Conservation (phyloP, 495 filamentous ascomycete genomes). For the Massariosphaeria phaeospora region DNA sequence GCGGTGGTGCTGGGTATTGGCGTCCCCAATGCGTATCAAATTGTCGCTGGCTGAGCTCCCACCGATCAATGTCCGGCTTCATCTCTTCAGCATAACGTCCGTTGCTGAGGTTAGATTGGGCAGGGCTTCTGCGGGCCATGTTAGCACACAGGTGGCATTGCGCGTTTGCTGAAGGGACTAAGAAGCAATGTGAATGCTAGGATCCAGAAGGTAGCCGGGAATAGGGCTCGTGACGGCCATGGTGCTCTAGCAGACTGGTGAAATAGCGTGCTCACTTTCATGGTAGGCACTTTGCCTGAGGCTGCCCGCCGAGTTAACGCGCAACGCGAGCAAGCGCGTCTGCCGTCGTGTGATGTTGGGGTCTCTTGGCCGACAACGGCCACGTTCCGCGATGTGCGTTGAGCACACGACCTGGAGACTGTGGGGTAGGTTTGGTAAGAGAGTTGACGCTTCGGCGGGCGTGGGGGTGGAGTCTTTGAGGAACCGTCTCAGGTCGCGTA, state of each 20-base stretch:
- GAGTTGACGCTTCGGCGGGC: too few species aligned
- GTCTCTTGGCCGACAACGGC: too few species aligned
- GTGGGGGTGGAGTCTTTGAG: too few species aligned
- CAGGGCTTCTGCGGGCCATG: slow-evolving; percentile 21
- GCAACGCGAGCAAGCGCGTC: neutral
- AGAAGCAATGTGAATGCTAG: too few species aligned
- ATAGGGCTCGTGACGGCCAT: slow-evolving; percentile 18
- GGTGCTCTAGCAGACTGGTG: neutral
- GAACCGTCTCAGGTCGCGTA: too few species aligned
- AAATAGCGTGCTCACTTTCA: slow-evolving; percentile 31
- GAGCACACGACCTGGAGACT: too few species aligned
- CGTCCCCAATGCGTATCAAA: slow-evolving; percentile 19
- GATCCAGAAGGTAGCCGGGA: too few species aligned
- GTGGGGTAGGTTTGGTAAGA: too few species aligned
- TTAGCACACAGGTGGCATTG: slow-evolving; percentile 19
- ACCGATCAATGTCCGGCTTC: slow-evolving; percentile 30
- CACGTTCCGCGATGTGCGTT: too few species aligned
- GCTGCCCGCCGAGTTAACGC: neutral
- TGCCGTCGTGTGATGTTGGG: neutral
- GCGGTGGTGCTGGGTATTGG: slow-evolving; percentile 13
- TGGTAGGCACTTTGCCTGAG: slow-evolving; percentile 12
- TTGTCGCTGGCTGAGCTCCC: slow-evolving; percentile 27
- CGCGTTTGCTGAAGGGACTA: neutral
- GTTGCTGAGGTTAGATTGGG: slow-evolving; percentile 6
- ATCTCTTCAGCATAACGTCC: slow-evolving; percentile 33